Conservation (phyloP, 805 yeast genomes). For the Pichia cephalocereana region DNA sequence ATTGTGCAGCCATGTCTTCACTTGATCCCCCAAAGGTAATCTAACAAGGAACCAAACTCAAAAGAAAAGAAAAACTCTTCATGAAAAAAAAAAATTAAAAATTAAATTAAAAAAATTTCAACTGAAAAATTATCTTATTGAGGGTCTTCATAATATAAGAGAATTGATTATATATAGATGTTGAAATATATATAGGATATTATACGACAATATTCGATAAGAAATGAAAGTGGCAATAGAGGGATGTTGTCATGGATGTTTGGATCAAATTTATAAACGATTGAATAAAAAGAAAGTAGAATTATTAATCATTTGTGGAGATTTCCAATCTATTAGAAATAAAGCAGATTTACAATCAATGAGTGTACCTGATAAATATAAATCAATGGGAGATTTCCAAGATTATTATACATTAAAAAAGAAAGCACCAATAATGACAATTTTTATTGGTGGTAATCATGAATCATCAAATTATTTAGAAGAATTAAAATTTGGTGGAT, state of each 20-base stretch:
- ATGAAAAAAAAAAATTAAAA: too few relatives aligned
- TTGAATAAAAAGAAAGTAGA: slow-evolving; percentile 31
- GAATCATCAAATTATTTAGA: slow-evolving; percentile 75
- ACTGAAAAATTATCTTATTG: too few relatives aligned
- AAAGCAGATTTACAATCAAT: slow-evolving; percentile 56
- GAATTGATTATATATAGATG: too few relatives aligned
- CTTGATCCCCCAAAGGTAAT: too few relatives aligned
- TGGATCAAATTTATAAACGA: slow-evolving; percentile 45
- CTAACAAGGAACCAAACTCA: neutral
- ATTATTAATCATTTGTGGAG: slow-evolving; percentile 77
- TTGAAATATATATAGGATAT: too few relatives aligned
- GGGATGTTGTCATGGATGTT: slow-evolving; percentile 87
- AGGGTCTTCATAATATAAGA: too few relatives aligned
- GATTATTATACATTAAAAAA: slow-evolving; percentile 53
- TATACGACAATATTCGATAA: neutral
- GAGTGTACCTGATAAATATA: slow-evolving; percentile 74
- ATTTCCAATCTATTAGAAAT: slow-evolving; percentile 74
- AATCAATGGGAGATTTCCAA: slow-evolving; percentile 68
- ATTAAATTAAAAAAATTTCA: too few relatives aligned
- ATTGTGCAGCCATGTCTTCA: slow-evolving; percentile 12
- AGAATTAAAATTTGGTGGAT: slow-evolving; percentile 79
- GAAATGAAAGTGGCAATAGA: slow-evolving; percentile 51
- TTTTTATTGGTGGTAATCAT: slow-evolving; percentile 93
- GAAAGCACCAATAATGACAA: slow-evolving; percentile 65
- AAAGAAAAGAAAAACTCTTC: neutral